Percentiles rank a stretch among this genome's conserved stretches.
These are phyloP conservation scores for Vanilla planifolia DNA, from an alignment of 106 monocot species.

Conservation along the genomic window DNA sequence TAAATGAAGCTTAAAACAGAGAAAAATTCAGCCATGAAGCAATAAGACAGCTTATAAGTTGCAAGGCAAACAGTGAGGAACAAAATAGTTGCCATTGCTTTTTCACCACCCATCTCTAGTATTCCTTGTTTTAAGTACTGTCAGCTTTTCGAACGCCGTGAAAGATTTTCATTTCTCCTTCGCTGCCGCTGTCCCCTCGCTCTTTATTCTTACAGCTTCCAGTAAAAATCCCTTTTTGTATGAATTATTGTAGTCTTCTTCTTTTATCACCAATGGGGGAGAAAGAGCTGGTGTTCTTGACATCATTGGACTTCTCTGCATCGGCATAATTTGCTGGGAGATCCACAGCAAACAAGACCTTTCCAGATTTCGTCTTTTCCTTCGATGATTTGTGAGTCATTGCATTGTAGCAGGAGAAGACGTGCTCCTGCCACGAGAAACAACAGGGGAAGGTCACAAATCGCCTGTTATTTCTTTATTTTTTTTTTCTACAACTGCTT, in stretches of 20 bases:
- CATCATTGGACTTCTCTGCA: background rate
- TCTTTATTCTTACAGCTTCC: background rate
- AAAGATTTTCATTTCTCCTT: background rate
- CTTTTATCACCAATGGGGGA: background rate
- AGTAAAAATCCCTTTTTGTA: background rate
- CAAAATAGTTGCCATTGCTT: no score
- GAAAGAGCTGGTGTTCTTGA: background rate
- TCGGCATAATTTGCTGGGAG: no score
- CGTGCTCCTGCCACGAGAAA: conserved; percentile 37
- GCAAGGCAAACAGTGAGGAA: no score
- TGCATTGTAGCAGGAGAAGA: conserved; percentile 61
- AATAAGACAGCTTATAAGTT: no score
- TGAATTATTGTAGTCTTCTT: background rate
- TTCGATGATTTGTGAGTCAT: conserved; percentile 53
- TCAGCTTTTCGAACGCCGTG: background rate
- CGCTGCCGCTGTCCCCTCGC: background rate
- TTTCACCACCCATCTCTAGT: no score
- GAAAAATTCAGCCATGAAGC: no score
- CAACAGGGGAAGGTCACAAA: no score
- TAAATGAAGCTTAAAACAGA: no score
- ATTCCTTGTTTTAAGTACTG: no score
- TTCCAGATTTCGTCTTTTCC: conserved; percentile 23
- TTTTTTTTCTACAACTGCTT: background rate
- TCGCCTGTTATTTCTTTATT: no score
- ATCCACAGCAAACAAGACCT: conserved; percentile 12